Conservation (phyloP, 768 basidiomycete species). For the Leccinum incarnatum region DNA sequence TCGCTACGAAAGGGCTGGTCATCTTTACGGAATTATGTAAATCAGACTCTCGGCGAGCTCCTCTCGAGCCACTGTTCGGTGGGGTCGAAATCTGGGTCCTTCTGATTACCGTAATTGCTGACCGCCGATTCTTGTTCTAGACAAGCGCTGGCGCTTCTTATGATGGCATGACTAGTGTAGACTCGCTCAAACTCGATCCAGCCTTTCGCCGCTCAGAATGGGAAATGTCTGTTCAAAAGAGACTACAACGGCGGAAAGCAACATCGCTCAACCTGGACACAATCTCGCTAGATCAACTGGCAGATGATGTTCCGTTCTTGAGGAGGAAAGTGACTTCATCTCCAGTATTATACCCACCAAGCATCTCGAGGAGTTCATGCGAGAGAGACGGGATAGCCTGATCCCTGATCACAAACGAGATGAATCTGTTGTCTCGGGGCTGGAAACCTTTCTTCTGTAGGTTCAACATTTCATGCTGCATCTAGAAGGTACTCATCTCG, state of each 20-base stretch:
- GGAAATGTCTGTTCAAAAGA: conserved; percentile 49
- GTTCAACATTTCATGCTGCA: conserved; percentile 21
- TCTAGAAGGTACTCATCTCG: conserved; percentile 1
- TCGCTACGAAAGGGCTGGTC: no score
- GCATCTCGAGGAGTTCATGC: conserved; percentile 58
- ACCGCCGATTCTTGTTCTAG: no score
- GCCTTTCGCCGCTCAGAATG: conserved; percentile 59
- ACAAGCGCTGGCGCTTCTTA: no score
- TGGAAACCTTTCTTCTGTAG: conserved; percentile 69
- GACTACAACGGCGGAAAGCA: conserved; percentile 54
- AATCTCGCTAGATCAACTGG: conserved; percentile 20
- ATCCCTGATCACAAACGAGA: conserved; percentile 51
- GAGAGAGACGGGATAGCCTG: conserved; percentile 62
- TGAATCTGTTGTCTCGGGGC: conserved; percentile 51
- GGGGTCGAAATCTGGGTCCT: no score
- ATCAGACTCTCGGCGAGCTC: no score
- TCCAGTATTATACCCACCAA: conserved; percentile 69
- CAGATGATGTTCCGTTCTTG: conserved; percentile 27
- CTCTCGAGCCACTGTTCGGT: no score
- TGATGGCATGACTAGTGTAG: conserved; percentile 31
- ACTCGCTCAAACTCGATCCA: conserved; percentile 61
- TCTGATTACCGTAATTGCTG: no score
- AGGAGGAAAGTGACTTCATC: conserved; percentile 54
- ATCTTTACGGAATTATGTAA: no score
- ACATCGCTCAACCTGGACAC: conserved; percentile 37